Evolutionary conservation across 306 rosid genomes (phyloP).

Genomic region (Phaseolus lunatus): DNA sequence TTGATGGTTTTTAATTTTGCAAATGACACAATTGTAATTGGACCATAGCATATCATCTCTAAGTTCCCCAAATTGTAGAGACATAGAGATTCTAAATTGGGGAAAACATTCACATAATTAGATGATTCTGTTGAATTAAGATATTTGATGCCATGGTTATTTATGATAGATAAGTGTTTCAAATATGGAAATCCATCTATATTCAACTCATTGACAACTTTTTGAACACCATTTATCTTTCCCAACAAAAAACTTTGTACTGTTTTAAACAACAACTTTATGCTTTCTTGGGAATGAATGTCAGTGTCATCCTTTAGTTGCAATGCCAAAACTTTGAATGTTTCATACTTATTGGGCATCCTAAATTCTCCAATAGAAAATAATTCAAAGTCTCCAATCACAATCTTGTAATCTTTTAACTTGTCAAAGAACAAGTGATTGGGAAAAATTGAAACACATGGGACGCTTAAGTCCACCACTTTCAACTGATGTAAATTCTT

Average conservation of each 20-base stretch:
- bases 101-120: constrained; percentile 23
- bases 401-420: constrained; percentile 26
- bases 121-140: constrained; percentile 19
- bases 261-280: constrained; percentile 39
- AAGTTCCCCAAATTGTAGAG: constrained; percentile 31
- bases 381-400: neutral
- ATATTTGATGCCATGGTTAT: neutral
- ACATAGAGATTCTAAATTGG: constrained; percentile 36
- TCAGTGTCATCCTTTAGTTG: neutral
- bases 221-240: constrained; percentile 15
- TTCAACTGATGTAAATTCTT: constrained; percentile 17
- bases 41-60: constrained; percentile 23
- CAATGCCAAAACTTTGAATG: neutral
- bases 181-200: constrained; percentile 35
- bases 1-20: constrained; percentile 44
- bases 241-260: constrained; percentile 47
- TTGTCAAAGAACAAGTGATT: constrained; percentile 7
- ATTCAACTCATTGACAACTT: constrained; percentile 12
- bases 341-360: neutral
- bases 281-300: constrained; percentile 4
- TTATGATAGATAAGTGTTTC: constrained; percentile 39
- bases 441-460: neutral
- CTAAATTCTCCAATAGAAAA: neutral
- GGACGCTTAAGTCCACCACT: constrained; percentile 7
- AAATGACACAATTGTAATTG: constrained; percentile 11